Percentiles rank a stretch among this genome's conserved stretches.
Evolutionary conservation across 2,329 filamentous ascomycete genomes (phyloP).

Genomic region (Xylaria sp.): DNA sequence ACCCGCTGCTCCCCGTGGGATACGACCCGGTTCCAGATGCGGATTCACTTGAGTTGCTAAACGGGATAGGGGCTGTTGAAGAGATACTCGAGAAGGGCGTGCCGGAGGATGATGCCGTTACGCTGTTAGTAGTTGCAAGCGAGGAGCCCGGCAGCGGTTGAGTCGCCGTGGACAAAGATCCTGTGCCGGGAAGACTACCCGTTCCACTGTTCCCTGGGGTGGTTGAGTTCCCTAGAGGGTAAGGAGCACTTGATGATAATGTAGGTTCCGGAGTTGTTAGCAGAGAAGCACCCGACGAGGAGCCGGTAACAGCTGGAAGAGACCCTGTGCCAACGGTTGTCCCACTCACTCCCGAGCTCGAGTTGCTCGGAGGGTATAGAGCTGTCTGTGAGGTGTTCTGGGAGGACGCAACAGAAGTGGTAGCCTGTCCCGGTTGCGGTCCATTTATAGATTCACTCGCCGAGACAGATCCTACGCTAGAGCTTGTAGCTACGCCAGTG

Average conservation of each 20-base stretch:
- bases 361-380: slow-evolving; percentile 27
- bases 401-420: not conserved
- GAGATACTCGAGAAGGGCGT: not conserved
- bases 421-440: slow-evolving; percentile 9
- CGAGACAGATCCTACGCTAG: not conserved
- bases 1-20: slow-evolving; percentile 15
- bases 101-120: slow-evolving; percentile 5
- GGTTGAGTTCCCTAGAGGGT: slow-evolving; percentile 31
- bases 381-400: slow-evolving; percentile 17
- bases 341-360: slow-evolving; percentile 12
- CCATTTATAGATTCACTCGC: slow-evolving; percentile 4
- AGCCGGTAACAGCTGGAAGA: slow-evolving; percentile 9
- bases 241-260: slow-evolving; percentile 15
- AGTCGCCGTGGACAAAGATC: slow-evolving; percentile 11
- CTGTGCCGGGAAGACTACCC: slow-evolving; percentile 18
- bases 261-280: not conserved
- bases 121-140: not conserved
- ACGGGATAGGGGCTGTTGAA: slow-evolving; percentile 26
- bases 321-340: slow-evolving; percentile 18
- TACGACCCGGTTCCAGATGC: slow-evolving; percentile 25
- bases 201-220: slow-evolving; percentile 16
- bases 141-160: slow-evolving; percentile 11
- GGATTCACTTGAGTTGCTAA: slow-evolving; percentile 30
- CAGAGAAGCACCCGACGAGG: slow-evolving; percentile 6
- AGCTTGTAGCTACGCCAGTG: not conserved